These are phyloP conservation scores for Pichia sp. DNA, from an alignment of 1,139 yeast species.

Conservation along the genomic window DNA sequence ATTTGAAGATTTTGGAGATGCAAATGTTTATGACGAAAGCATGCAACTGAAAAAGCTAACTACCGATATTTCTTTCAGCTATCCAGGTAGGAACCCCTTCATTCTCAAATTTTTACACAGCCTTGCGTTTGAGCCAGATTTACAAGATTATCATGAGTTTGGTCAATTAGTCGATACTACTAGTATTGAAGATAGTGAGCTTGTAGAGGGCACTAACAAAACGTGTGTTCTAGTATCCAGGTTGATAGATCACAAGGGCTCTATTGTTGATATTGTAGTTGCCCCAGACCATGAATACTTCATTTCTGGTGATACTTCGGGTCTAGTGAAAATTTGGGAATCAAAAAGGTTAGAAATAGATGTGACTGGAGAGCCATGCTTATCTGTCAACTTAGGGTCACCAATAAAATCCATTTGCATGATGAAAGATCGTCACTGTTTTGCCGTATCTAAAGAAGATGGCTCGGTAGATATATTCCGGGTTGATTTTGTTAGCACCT, in stretches of 20 bases:
- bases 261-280: constrained; percentile 53
- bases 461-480: constrained; percentile 58
- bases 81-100: constrained; percentile 62
- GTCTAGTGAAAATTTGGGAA: constrained; percentile 77
- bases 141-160: constrained; percentile 66
- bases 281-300: constrained; percentile 64
- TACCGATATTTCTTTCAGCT: constrained; percentile 45
- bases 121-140: constrained; percentile 51
- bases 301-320: constrained; percentile 73
- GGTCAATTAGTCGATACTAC: constrained; percentile 34
- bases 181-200: neutral
- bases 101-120: constrained; percentile 53
- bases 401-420: constrained; percentile 48
- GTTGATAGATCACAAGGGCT: constrained; percentile 48
- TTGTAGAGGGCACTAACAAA: neutral
- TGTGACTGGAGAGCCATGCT: constrained; percentile 55
- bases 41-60: constrained; percentile 22
- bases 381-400: constrained; percentile 45
- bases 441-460: constrained; percentile 64
- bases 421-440: constrained; percentile 56
- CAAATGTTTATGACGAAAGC: constrained; percentile 27
- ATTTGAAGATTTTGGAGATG: constrained; percentile 43
- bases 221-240: constrained; percentile 47
- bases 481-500: constrained; percentile 42
- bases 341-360: constrained; percentile 58